Conservation (phyloP, 2,329 filamentous ascomycete genomes). For the Ambrosiella beaveri region DNA sequence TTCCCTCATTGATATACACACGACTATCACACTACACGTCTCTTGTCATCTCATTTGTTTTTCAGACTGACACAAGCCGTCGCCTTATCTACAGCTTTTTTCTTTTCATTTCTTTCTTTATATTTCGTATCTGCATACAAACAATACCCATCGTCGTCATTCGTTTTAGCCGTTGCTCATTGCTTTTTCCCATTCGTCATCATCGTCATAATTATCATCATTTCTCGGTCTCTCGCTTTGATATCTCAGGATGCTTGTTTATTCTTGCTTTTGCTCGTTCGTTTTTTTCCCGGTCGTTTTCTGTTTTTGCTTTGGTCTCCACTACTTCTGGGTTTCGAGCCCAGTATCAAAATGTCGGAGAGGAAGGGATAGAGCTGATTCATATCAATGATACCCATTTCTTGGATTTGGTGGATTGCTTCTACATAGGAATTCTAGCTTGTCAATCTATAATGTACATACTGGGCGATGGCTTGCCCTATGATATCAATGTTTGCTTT, state of each 20-base stretch:
- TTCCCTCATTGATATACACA: neutral
- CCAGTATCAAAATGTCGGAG: neutral
- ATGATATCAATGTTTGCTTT: too few species aligned
- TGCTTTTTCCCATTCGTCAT: neutral
- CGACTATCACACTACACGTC: too few species aligned
- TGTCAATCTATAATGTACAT: neutral
- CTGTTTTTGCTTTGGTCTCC: neutral
- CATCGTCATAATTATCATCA: neutral
- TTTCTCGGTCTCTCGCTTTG: neutral
- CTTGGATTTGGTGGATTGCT: constrained; percentile 1
- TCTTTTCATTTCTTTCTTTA: constrained; percentile 2
- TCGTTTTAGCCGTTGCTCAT: constrained; percentile 2
- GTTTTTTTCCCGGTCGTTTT: neutral
- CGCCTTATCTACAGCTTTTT: neutral
- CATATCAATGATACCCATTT: constrained; percentile 2
- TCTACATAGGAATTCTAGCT: neutral
- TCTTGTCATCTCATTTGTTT: neutral
- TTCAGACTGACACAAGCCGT: constrained; percentile 2
- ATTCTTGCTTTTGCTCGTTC: neutral
- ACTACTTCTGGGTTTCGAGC: neutral
- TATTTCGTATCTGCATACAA: constrained; percentile 11
- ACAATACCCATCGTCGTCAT: constrained; percentile 11
- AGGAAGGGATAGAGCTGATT: neutral
- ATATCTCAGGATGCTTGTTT: neutral
- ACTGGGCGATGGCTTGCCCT: too few species aligned